These are phyloP conservation scores for Vachellia pachyceras DNA, from an alignment of 306 rosid species.

Conservation along the genomic window DNA sequence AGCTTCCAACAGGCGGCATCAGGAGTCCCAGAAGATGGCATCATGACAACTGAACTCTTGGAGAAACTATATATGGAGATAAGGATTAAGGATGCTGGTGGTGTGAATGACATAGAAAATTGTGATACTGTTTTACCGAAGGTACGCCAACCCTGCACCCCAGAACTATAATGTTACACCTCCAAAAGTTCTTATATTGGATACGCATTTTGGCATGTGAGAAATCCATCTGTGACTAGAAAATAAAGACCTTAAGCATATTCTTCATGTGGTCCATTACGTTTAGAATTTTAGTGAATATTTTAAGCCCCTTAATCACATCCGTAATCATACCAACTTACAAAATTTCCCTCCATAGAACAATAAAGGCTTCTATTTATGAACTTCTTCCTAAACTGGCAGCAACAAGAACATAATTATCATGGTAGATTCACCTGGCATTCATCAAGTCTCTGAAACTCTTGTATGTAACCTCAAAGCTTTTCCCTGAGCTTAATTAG, in stretches of 20 bases:
- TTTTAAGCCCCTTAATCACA: background rate
- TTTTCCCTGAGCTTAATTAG: background rate
- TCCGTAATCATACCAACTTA: background rate
- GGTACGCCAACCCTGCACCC: slow-evolving; percentile 49
- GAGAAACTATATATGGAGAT: slow-evolving; percentile 55
- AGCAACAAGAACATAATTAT: background rate
- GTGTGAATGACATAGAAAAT: slow-evolving; percentile 34
- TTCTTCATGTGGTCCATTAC: background rate
- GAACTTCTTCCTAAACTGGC: background rate
- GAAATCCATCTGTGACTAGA: background rate
- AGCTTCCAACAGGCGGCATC: slow-evolving; percentile 58
- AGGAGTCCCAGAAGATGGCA: slow-evolving; percentile 80
- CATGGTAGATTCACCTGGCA: background rate
- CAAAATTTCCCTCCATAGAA: background rate
- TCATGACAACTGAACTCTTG: slow-evolving; percentile 82
- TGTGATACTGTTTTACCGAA: slow-evolving; percentile 36
- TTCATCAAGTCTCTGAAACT: background rate
- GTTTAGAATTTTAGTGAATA: background rate
- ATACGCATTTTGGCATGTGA: background rate
- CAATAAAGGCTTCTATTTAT: background rate
- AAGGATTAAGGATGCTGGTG: slow-evolving; percentile 39
- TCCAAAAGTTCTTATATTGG: background rate
- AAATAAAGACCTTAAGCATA: background rate
- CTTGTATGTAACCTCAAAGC: background rate
- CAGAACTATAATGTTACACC: background rate